Base-by-base conservation (phyloP, 495 filamentous ascomycete species). In the Aspergillus carlsbadensis region DNA sequence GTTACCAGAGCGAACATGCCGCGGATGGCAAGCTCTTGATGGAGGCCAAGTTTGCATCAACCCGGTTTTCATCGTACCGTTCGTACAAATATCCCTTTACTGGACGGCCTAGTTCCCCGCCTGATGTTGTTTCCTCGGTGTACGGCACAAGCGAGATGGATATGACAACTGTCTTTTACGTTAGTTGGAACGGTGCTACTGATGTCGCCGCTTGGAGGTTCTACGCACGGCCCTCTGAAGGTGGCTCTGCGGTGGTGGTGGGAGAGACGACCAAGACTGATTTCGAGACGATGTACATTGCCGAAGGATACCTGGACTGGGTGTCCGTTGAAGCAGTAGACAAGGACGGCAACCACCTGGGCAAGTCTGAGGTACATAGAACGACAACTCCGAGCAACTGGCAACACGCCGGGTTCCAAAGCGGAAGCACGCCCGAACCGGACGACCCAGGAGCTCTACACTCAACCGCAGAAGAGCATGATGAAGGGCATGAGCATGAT, bases 1-100 rank as follows among this genome's bases (percentile, higher is more conserved):
- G 81, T 2, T 81, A 80, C 51, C 70, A 81, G 26, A 84, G 78
- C 5, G 84, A 87, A 59, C 82, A 81, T 62, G 71, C 73, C 0
- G 61, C 73, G 0, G 72, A 84, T 37, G 84, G 84, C 8, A 77
- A 77, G 24, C 62, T 78, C 3, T 64, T 84, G 22, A 81, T 81
- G 67, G 71, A 70, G 15, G 71, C 69, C 37, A 65, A 60, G 20
- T 77, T 77, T 46, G 62, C 57, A 2, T 71, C 69, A 3, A 54
- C 54, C 8, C 70, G 73, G 22, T 74, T 70, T 45, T 72, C 70
- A 22, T 72, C 68, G 33, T 78, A 78, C 58, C 73, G 75, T 22
- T 60, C 73, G 1, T 76, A 75, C 59, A 78, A 78, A 45, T 70
- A 48, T 41, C 62, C 67, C 17, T 78, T 72, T 39, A 62, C 60